These are phyloP conservation scores for Emiliania huxleyi DNA, from an alignment of 78 protist genomes.

Conservation along the genomic window DNA sequence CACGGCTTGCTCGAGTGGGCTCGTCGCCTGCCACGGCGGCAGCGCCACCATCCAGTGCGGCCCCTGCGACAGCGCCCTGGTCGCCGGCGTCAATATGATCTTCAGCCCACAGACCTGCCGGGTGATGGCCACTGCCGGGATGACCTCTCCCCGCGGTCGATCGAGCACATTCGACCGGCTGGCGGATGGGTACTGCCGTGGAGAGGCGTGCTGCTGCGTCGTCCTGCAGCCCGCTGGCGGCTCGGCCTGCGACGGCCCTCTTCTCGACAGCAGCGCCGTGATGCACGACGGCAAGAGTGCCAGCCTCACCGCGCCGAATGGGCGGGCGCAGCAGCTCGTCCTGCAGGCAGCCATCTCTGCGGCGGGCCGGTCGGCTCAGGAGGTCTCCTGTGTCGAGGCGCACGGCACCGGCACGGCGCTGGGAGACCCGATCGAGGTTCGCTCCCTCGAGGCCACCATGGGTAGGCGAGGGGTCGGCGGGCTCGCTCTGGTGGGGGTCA, in stretches of 20 bases:
- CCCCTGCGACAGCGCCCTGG: background rate
- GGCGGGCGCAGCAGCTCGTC: slow-evolving; percentile 46
- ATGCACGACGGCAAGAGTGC: background rate
- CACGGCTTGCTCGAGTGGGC: background rate
- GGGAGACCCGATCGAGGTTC: slow-evolving; percentile 67
- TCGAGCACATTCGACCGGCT: slow-evolving; percentile 67
- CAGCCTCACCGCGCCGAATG: slow-evolving; percentile 68
- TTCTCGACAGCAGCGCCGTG: background rate
- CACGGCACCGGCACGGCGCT: slow-evolving; percentile 54
- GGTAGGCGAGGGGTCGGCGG: background rate
- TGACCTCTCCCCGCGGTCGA: slow-evolving; percentile 61
- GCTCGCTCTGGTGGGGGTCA: slow-evolving; percentile 55
- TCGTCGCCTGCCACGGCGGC: background rate
- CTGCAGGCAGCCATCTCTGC: background rate
- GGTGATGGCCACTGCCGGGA: slow-evolving; percentile 37
- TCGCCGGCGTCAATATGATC: background rate
- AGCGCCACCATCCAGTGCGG: background rate
- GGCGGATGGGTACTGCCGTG: slow-evolving; percentile 84
- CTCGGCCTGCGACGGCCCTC: slow-evolving; percentile 19
- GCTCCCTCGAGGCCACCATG: background rate
- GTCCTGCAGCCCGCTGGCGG: slow-evolving; percentile 59
- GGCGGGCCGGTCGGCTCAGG: background rate
- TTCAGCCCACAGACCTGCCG: background rate
- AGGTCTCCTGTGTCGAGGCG: slow-evolving; percentile 31
- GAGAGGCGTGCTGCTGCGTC: slow-evolving; percentile 76